Evolutionary conservation across 306 rosid genomes (phyloP), one percentile per base, ranked within the genome.

Genomic region (Echinosophora koreensis): DNA sequence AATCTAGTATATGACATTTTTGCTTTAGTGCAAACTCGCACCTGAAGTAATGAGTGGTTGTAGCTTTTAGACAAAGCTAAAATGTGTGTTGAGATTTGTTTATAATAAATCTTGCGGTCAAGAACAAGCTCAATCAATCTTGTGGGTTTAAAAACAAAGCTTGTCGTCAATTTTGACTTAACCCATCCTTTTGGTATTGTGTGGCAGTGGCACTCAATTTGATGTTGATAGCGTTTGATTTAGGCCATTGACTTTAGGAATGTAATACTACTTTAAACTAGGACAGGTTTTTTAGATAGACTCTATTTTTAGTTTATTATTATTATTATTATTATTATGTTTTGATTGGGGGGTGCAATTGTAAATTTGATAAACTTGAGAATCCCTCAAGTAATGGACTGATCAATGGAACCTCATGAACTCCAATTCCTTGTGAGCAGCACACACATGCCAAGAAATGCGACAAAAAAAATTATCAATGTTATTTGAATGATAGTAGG

Each of bases 401-500:
- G 22, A 15, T 2, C 7, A 5, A 14, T 4, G 39, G 27, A 35
- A 37, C 44, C 37, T 13, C 11, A 14, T 28, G 39, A 58, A 28
- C 28, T 58, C 17, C 46, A 61, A 35, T n/a, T 14, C 67, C 66
- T 2, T 4, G 17, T 4, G 66, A 59, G 12, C 3, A 30, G 50
- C 15, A 17, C 10, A 42, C 38, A 81, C 47, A 32, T 12, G 69
- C 10, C 66, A 39, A 69, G 57, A 67, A 42, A 28, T 39, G 46
- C 28, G 3, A 42, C 4, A 3, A 61, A 41, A 42, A 30, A 57
- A 9, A n/a, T 34, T 39, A 58, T 27, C 8, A 5, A 3, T 64
- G 52, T 68, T 78, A 68, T 69, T 84, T 49, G 64, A 63, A 71
- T 77, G 30, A 47, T 57, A 18, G 11, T 13, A 80, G 63, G 44